Percentiles rank a stretch among this genome's conserved stretches.
These are phyloP conservation scores for Odontarrhena argentea DNA, from an alignment of 345 rosid genomes.

Conservation along the genomic window DNA sequence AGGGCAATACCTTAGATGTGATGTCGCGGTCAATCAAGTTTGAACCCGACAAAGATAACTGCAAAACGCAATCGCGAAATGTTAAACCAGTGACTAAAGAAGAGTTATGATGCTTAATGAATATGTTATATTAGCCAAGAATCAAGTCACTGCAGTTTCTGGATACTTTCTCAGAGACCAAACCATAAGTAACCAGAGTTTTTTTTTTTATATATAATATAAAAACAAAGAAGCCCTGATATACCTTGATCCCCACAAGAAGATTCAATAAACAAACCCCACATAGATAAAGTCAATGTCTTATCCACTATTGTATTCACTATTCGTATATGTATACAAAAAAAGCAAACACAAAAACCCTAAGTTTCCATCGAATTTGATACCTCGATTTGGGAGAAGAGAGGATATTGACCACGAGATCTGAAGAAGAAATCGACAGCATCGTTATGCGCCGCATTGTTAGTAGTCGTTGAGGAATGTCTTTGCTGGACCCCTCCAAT, in stretches of 20 bases:
- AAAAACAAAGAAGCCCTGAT: not conserved
- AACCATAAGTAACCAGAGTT: not conserved
- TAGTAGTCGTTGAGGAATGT: constrained; percentile 31
- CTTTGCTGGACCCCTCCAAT: constrained; percentile 59
- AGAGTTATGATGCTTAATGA: not conserved
- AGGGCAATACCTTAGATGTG: constrained; percentile 64
- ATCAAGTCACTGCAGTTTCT: not conserved
- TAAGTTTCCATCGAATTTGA: not conserved
- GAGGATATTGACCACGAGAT: constrained; percentile 54
- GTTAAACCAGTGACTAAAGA: constrained; percentile 4
- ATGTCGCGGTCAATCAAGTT: constrained; percentile 72
- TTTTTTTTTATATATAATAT: not conserved
- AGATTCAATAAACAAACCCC: constrained; percentile 26
- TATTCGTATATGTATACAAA: too few species aligned
- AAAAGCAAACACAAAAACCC: not conserved
- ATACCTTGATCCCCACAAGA: not conserved
- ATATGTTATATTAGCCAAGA: not conserved
- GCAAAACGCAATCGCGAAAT: constrained; percentile 36
- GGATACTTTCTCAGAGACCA: constrained; percentile 22
- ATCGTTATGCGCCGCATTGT: constrained; percentile 49
- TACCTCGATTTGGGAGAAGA: constrained; percentile 77
- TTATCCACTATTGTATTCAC: constrained; percentile 18
- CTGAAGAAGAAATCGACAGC: constrained; percentile 76
- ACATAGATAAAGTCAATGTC: constrained; percentile 26
- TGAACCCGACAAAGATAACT: constrained; percentile 75